phyloP scores from a whole-genome alignment of 129 eudicot genomes.

The Mikania micrantha region DNA sequence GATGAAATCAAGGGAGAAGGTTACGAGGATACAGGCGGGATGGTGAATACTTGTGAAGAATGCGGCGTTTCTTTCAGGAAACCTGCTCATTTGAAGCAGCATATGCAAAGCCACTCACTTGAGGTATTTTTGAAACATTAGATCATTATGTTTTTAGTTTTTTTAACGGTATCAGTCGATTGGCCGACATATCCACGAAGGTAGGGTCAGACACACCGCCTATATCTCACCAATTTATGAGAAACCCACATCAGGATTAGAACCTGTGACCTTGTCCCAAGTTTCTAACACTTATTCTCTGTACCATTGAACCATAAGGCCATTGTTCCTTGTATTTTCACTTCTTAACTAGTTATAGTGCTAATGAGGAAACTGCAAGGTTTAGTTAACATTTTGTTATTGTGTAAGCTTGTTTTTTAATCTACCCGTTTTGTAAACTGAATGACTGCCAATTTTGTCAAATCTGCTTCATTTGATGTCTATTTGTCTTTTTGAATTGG shows the following conservation, averaged over 20 bases:
- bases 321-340: not conserved
- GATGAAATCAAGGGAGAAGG: conserved; percentile 39
- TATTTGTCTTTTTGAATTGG: not conserved
- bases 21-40: conserved; percentile 21
- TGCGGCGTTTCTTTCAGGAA: conserved; percentile 69
- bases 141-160: not conserved
- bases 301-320: too few relatives aligned
- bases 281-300: too few relatives aligned
- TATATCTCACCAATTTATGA: too few relatives aligned
- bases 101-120: conserved; percentile 83
- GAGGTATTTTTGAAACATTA: conserved; percentile 41
- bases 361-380: not conserved
- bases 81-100: conserved; percentile 88
- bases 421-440: not conserved
- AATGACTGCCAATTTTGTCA: not conserved
- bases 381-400: too few relatives aligned
- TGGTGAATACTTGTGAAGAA: conserved; percentile 47
- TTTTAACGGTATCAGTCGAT: too few relatives aligned
- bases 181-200: too few relatives aligned
- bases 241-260: too few relatives aligned
- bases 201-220: too few relatives aligned
- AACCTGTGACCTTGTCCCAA: too few relatives aligned
- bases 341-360: not conserved
- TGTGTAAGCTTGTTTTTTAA: too few relatives aligned
- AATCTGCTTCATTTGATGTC: not conserved